These are phyloP conservation scores for Haplosporangium sp. DNA, from an alignment of 371 early-diverging fungal species.

Conservation along the genomic window DNA sequence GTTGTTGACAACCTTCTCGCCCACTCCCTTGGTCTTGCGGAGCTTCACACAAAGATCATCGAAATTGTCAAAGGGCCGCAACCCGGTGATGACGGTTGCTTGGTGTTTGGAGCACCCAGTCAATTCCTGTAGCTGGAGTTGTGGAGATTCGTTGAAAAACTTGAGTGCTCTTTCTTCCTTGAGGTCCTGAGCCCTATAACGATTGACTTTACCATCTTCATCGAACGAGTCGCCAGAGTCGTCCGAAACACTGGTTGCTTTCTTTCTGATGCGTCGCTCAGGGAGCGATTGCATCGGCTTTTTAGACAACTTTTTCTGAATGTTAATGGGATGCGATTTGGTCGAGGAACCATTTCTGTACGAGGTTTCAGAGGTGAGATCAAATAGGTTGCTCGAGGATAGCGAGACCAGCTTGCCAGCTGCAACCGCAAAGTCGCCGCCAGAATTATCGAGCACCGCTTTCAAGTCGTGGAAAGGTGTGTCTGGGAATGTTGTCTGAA, in stretches of 20 bases:
- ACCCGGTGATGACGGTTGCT: constrained; percentile 64
- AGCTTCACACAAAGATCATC: constrained; percentile 64
- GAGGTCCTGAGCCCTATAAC: constrained; percentile 35
- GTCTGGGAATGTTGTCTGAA: constrained; percentile 36
- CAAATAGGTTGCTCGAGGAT: not conserved
- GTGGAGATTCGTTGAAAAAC: constrained; percentile 74
- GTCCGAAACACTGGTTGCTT: too few relatives aligned
- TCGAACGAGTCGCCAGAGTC: constrained; percentile 19
- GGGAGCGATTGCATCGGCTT: not conserved
- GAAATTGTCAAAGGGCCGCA: constrained; percentile 74
- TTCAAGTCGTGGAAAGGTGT: constrained; percentile 12
- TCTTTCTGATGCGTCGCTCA: not conserved
- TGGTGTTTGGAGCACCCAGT: constrained; percentile 70
- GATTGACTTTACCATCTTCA: constrained; percentile 15
- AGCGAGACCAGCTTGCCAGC: constrained; percentile 10
- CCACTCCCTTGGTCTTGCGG: constrained; percentile 67
- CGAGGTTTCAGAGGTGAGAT: constrained; percentile 9
- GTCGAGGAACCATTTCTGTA: too few relatives aligned
- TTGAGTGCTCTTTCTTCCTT: constrained; percentile 62
- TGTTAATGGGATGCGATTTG: too few relatives aligned
- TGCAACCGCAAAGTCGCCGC: constrained; percentile 29
- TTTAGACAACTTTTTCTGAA: not conserved
- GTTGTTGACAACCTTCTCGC: constrained; percentile 66
- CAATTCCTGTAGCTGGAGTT: constrained; percentile 72
- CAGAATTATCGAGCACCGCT: constrained; percentile 5